A percentile compares a stretch with the other conserved stretches of the same genome.
phyloP scores from a whole-genome alignment of 2,329 filamentous ascomycete species.

The Pleoardoris graminearum region DNA sequence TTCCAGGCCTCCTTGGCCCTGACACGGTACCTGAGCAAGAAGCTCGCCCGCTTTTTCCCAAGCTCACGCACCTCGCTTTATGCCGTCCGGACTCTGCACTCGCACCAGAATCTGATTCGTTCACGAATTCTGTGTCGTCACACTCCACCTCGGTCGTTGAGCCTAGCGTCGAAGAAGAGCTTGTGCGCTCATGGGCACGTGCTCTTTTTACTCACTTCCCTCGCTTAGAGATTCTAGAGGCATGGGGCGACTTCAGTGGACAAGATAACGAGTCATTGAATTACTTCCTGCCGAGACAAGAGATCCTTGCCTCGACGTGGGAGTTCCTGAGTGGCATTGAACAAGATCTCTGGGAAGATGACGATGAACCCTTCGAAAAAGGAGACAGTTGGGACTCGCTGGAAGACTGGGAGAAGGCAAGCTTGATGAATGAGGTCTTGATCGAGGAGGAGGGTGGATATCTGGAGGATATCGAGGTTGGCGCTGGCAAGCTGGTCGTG shows the following conservation, averaged over 20 bases:
- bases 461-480: not conserved
- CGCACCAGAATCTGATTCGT: conserved; percentile 20
- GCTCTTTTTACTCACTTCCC: conserved; percentile 34
- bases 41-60: conserved; percentile 26
- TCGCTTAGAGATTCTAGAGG: conserved; percentile 36
- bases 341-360: conserved; percentile 41
- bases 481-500: conserved; percentile 8
- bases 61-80: conserved; percentile 32
- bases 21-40: not conserved
- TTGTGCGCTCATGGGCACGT: conserved; percentile 34
- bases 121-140: conserved; percentile 19
- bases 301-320: conserved; percentile 36
- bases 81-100: conserved; percentile 34
- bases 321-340: conserved; percentile 41
- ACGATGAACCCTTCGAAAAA: conserved; percentile 20
- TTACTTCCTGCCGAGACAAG: conserved; percentile 38
- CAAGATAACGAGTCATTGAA: conserved; percentile 34
- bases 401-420: conserved; percentile 29
- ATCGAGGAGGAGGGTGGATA: conserved; percentile 6
- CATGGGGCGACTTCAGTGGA: conserved; percentile 38
- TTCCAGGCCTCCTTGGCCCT: conserved; percentile 23
- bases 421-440: conserved; percentile 21
- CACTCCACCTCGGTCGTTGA: conserved; percentile 15
- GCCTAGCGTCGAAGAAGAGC: conserved; percentile 28
- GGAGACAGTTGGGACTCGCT: conserved; percentile 20